Evolutionary conservation across 2,329 filamentous ascomycete species (phyloP), one percentile per base, ranked within the genome.

Genomic region (Xylariomycetidae sp.): DNA sequence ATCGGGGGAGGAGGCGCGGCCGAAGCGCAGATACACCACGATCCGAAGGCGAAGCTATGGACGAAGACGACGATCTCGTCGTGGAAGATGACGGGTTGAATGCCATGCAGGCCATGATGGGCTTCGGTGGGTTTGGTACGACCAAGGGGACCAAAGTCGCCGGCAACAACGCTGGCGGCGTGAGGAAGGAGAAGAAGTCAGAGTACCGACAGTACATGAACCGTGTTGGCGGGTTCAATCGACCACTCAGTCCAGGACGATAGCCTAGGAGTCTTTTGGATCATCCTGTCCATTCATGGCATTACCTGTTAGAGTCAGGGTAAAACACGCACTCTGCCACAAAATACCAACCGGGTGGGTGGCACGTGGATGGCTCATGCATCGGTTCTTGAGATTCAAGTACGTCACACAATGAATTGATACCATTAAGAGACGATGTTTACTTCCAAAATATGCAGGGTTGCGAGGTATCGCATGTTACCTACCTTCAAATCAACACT

Each of bases 151-250:
- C 84, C 34, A 94, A 96, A 56, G 81, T 98, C 2, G 73, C 77
- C 0, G 92, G 92, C 2, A 98, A 98, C 56, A 80, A 88, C 54
- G 78, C 82, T 26, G 89, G 85, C 35, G 87, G 71, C 0, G 80
- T 96, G 33, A 71, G 82, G 47, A 96, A 92, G 70, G 88, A 92
- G 65, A 96, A 95, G 78, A 89, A 88, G 77, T 85, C 82, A 11
- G 78, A 94, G 68, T 97, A 96, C 56, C 75, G 92, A 49, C 92
- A 98, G 74, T 98, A 98, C 62, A 98, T 98, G 80, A 92, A 92
- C 55, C 75, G 85, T 36, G 70, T 80, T 32, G 85, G 85, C 36
- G 85, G 85, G 5, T 92, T 92, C 67, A 92, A 90, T 57, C 65
- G 85, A 49, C 85, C 85, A 28, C 64, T 89, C 33, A 85, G 81